Evolutionary conservation across 345 rosid genomes (phyloP).

Genomic region (Carallia brachiata): DNA sequence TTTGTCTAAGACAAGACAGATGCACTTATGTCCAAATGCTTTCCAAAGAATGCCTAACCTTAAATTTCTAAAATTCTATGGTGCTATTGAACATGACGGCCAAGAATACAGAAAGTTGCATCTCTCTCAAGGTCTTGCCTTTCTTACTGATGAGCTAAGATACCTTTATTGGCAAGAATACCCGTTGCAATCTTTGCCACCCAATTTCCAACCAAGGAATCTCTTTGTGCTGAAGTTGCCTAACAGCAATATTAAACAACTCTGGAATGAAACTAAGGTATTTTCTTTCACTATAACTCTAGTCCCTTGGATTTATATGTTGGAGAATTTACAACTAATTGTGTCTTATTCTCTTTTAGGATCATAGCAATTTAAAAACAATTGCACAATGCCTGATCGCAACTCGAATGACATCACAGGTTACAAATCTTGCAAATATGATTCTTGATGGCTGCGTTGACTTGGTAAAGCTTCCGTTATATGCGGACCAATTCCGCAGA

Average conservation of each 20-base stretch:
- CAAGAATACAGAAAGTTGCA: conserved; percentile 4
- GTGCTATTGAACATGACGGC: not conserved
- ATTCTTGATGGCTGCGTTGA: not conserved
- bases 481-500: not conserved
- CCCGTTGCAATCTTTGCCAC: conserved; percentile 10
- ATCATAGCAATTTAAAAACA: no score
- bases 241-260: conserved; percentile 3
- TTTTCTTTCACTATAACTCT: not conserved
- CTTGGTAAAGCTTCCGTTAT: not conserved
- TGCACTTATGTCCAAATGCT: not conserved
- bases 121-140: not conserved
- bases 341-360: not conserved
- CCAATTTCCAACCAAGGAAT: conserved; percentile 7
- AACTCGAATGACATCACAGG: no score
- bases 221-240: conserved; percentile 2
- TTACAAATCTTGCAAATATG: no score
- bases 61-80: not conserved
- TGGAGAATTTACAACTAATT: not conserved
- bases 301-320: not conserved
- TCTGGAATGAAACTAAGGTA: conserved; percentile 3
- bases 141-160: not conserved
- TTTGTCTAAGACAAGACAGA: not conserved
- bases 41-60: not conserved
- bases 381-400: no score
- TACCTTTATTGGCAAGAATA: conserved; percentile 9